Base-by-base conservation (phyloP, 1,139 yeast species). In the Saccharomyces hybrid region DNA sequence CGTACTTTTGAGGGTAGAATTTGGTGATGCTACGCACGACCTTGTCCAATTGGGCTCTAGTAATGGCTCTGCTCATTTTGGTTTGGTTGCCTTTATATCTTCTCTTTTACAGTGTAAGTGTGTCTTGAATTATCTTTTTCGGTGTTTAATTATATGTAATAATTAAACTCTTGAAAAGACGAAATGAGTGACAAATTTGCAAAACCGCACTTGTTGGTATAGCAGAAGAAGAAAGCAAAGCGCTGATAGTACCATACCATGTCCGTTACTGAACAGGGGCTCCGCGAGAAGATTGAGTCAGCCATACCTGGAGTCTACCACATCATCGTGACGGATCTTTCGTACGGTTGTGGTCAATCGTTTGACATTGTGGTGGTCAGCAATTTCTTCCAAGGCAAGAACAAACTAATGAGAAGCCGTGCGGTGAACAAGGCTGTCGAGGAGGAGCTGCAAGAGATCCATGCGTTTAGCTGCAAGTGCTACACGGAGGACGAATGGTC, bases 401-500 rank as follows among this genome's bases (percentile, higher is more conserved):
- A 89, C 72, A 88, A 88, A 69, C 76, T 93, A 55, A 81, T 84
- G 76, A 81, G 99, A 67, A 96, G 90, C 64, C 77, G 98, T 59
- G 67, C 90, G 62, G 97, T 95, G 50, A 93, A 95, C 70, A 76
- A 72, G 46, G 83, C 88, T 0, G 76, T 93, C 58, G 84, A 84
- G 65, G 89, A 85, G 16, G 97, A 91, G 68, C 88, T 93, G 48
- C 85, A 88, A 0, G 73, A 78, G 5, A 90, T 93, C 48, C 99
- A 93, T 72, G 99, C 99, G 0, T 95, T 93, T 69, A 89, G 97
- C 0, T 97, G 93, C 66, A 90, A 88, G 72, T 86, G 89, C 23
- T 83, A 80, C 63, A 86, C 95, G 0, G 79, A 80, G 2, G 84
- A 79, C 29, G 95, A 87, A 68, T 87, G 91, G 90, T 74, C 74